Percentiles rank a stretch among this genome's conserved stretches.
phyloP scores from a whole-genome alignment of 2,329 filamentous ascomycete species.

The Fonsecaea nubica region DNA sequence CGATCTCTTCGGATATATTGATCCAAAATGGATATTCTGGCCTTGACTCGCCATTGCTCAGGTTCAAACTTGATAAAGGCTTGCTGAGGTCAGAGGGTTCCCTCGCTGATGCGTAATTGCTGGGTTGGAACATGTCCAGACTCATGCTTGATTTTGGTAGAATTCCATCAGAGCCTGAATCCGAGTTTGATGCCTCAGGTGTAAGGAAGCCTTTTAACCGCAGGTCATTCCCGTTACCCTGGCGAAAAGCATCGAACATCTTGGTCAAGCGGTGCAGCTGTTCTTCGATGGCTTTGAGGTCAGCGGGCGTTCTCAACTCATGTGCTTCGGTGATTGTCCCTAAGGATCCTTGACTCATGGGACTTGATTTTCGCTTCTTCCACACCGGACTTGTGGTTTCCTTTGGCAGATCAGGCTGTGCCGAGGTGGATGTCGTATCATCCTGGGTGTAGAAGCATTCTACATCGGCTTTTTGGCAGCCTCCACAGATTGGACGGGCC shows the following conservation, averaged over 20 bases:
- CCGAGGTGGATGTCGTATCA: not conserved
- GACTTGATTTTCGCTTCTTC: slow-evolving; percentile 33
- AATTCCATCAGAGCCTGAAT: slow-evolving; percentile 42
- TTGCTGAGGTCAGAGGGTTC: slow-evolving; percentile 28
- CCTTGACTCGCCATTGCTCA: slow-evolving; percentile 15
- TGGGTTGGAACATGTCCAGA: slow-evolving; percentile 38
- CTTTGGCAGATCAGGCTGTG: slow-evolving; percentile 3
- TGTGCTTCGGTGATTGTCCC: not conserved
- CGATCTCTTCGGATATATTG: slow-evolving; percentile 33
- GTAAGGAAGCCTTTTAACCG: slow-evolving; percentile 27
- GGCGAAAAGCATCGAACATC: slow-evolving; percentile 53
- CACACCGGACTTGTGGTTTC: not conserved
- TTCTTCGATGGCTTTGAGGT: slow-evolving; percentile 50
- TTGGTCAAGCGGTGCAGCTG: slow-evolving; percentile 53
- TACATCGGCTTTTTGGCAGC: slow-evolving; percentile 52
- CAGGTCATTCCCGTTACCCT: slow-evolving; percentile 32
- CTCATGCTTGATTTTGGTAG: slow-evolving; percentile 51
- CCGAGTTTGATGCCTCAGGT: slow-evolving; percentile 25
- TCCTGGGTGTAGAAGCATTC: slow-evolving; percentile 51
- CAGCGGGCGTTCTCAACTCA: slow-evolving; percentile 38
- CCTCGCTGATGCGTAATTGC: slow-evolving; percentile 7
- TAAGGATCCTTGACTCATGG: not conserved
- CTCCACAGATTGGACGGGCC: slow-evolving; percentile 54
- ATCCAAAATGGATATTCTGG: slow-evolving; percentile 32
- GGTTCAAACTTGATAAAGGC: slow-evolving; percentile 27